Evolutionary conservation across 768 basidiomycete species (phyloP).

Genomic region (Polyporus arcularius): DNA sequence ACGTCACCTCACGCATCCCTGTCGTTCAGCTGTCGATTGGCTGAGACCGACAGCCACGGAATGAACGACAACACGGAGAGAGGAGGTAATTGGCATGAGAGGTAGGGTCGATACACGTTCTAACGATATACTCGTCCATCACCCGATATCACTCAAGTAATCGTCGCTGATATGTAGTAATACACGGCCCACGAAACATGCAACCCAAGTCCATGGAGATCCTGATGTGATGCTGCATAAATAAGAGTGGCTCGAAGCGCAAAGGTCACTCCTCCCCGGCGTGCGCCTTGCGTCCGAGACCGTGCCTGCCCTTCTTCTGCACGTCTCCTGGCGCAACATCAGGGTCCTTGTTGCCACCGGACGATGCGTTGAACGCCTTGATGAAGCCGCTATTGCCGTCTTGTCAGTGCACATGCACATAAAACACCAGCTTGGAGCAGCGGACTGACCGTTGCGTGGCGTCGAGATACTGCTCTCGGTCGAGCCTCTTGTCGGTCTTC

Average conservation of each 20-base stretch:
- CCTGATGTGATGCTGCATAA: no score
- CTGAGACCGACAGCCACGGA: no score
- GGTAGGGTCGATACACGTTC: no score
- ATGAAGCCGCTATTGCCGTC: slow-evolving; percentile 47
- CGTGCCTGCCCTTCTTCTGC: neutral
- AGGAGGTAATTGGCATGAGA: no score
- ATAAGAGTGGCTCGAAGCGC: neutral
- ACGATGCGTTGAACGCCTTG: slow-evolving; percentile 42
- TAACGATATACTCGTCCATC: no score
- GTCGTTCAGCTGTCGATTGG: neutral
- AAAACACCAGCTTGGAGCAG: neutral
- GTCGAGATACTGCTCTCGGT: slow-evolving; percentile 67
- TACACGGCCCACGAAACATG: no score
- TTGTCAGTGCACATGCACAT: neutral
- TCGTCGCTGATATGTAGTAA: no score
- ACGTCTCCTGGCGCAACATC: neutral
- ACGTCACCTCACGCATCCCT: no score
- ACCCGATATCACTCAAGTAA: no score
- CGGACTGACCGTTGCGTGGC: slow-evolving; percentile 64
- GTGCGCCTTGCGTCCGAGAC: neutral
- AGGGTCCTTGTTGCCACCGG: slow-evolving; percentile 9
- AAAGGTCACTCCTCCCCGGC: neutral
- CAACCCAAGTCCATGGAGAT: no score
- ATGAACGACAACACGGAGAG: no score
- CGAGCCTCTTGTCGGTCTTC: slow-evolving; percentile 61